Base-by-base conservation (phyloP, 2,329 filamentous ascomycete species). In the Metarhizium album region DNA sequence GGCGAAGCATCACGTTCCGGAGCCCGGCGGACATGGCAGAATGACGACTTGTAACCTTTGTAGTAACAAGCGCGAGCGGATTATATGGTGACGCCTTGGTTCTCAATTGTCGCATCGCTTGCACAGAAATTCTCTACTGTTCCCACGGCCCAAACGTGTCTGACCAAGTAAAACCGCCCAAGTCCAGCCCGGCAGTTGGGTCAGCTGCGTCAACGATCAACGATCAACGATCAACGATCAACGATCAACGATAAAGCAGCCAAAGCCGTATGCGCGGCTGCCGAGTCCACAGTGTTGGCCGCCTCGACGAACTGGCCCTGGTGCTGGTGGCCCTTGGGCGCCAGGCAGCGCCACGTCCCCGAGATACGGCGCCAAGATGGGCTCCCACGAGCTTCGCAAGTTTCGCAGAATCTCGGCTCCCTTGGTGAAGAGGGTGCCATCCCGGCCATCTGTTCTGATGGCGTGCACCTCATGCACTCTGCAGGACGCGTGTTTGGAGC, bases 91-190 rank as follows among this genome's bases (percentile, higher is more conserved):
- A n/a, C 22, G 13, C 16, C 18, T 22, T 23, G 3, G 9, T 50
- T 23, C 50, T 14, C 16, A 27, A 14, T 7, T 4, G 37, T 40
- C n/a, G 37, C 11, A 40, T 40, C 37, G 20, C 20, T 18, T 6
- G 16, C 11, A 2, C 37, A 40, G 5, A 37, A 37, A 18, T 37
- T 37, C n/a, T 20, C 16, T 53, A 66, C 40, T 64, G 62, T 18
- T 68, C 65, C 67, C 66, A 68, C 4, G 67, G 63, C 1, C 64
- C 64, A 57, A 69, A 68, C 4, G 67, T 60, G 40, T 69, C 66
- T 16, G 63, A 60, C 64, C 67, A 69, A 18, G 60, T 55, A 46
- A 68, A 54, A 52, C 69, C 66, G 6, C 57, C 59, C 43, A 68
- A 63, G 48, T 69, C 66, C 45, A 64, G 55, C 23, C 57, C 55